Conservation (phyloP, 179 eudicot species). For the Drosera spatulata region DNA sequence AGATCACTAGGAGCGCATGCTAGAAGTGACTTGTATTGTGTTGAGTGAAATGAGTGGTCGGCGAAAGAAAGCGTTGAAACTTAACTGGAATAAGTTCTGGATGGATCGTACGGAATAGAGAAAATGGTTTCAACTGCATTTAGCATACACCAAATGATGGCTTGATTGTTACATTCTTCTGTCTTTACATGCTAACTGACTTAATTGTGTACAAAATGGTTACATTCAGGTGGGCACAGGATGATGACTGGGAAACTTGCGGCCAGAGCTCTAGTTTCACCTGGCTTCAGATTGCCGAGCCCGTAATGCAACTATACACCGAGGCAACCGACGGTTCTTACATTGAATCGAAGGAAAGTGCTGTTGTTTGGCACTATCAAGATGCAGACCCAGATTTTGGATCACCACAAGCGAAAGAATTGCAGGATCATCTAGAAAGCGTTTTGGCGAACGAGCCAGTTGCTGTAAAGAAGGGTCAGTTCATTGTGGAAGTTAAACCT, state of each 20-base stretch:
- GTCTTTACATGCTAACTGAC: too few relatives aligned
- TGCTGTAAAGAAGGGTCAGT: conserved; percentile 81
- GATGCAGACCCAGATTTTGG: conserved; percentile 89
- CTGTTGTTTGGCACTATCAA: conserved; percentile 77
- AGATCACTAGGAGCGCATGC: too few relatives aligned
- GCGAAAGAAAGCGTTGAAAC: too few relatives aligned
- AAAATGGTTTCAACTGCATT: too few relatives aligned
- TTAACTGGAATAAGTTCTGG: too few relatives aligned
- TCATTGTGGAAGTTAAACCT: conserved; percentile 87
- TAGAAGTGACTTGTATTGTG: too few relatives aligned
- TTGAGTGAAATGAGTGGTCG: too few relatives aligned
- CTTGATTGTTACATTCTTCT: too few relatives aligned
- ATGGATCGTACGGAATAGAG: too few relatives aligned
- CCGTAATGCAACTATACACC: conserved; percentile 67
- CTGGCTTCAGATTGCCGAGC: conserved; percentile 81
- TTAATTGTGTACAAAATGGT: background rate
- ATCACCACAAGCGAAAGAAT: conserved; percentile 82
- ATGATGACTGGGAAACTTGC: conserved; percentile 52
- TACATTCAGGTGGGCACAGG: conserved; percentile 57
- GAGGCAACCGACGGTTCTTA: conserved; percentile 81
- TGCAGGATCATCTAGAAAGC: conserved; percentile 90
- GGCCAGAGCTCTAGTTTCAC: conserved; percentile 50
- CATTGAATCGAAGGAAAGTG: conserved; percentile 77
- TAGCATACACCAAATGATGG: too few relatives aligned
- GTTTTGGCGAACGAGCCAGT: conserved; percentile 87